Evolutionary conservation across 2,329 filamentous ascomycete species (phyloP).

Genomic region (Tolypocladium paradoxum): DNA sequence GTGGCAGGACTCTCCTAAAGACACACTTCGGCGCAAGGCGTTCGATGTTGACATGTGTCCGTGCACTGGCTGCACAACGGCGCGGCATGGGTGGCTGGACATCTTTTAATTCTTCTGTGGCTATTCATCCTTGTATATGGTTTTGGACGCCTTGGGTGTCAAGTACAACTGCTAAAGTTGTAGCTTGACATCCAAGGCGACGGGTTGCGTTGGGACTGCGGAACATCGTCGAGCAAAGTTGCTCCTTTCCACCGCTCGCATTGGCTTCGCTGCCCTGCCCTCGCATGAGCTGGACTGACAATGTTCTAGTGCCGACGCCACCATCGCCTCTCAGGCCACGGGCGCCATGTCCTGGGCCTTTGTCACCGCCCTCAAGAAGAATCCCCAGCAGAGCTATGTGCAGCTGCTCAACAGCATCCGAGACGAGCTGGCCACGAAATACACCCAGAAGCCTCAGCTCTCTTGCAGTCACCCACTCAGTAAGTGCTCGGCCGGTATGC

Average conservation of each 20-base stretch:
- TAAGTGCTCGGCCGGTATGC: slow-evolving; percentile 35
- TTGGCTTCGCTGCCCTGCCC: neutral
- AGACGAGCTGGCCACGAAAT: slow-evolving; percentile 79
- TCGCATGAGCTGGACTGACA: neutral
- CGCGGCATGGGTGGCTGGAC: neutral
- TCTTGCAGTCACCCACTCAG: slow-evolving; percentile 94
- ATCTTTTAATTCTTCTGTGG: neutral
- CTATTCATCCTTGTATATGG: slow-evolving; percentile 7
- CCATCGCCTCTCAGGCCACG: slow-evolving; percentile 79
- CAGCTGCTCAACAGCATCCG: slow-evolving; percentile 93
- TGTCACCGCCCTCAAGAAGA: slow-evolving; percentile 85
- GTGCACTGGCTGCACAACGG: neutral
- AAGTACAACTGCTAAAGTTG: slow-evolving; percentile 21
- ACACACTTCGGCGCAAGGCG: neutral
- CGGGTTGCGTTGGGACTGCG: slow-evolving; percentile 30
- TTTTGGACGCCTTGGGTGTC: slow-evolving; percentile 29
- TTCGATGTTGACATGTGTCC: neutral
- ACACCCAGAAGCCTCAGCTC: slow-evolving; percentile 89
- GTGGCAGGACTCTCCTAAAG: neutral
- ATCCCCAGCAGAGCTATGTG: slow-evolving; percentile 96
- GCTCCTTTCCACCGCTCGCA: neutral
- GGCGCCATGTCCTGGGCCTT: slow-evolving; percentile 99
- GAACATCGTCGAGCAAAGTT: neutral
- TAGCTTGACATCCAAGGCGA: slow-evolving; percentile 33
- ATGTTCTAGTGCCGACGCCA: slow-evolving; percentile 68